Evolutionary conservation across 2,329 filamentous ascomycete species (phyloP).

Genomic region (Colletotrichum graminicola): DNA sequence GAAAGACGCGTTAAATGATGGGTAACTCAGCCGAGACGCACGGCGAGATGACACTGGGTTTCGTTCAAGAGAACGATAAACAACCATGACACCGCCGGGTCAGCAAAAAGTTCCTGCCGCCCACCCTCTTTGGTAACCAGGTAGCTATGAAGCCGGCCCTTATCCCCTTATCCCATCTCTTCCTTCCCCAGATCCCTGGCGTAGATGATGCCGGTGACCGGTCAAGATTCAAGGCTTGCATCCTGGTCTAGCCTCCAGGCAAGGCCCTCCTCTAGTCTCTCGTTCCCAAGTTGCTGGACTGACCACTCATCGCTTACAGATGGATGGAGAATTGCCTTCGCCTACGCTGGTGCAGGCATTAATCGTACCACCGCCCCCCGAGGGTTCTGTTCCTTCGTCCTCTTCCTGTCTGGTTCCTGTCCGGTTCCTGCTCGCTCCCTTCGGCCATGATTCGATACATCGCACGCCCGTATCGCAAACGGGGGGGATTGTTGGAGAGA

Average conservation of each 20-base stretch:
- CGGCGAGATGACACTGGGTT: not conserved
- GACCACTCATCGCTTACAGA: slow-evolving; percentile 26
- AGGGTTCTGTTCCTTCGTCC: slow-evolving; percentile 8
- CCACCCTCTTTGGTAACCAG: not conserved
- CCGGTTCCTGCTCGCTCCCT: slow-evolving; percentile 5
- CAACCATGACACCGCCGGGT: not conserved
- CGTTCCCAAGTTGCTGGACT: slow-evolving; percentile 40
- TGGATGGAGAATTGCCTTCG: slow-evolving; percentile 31
- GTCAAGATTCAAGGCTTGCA: slow-evolving; percentile 22
- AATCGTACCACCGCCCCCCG: slow-evolving; percentile 35
- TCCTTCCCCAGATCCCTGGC: slow-evolving; percentile 26
- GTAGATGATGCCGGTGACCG: slow-evolving; percentile 29
- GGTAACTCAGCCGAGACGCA: not conserved
- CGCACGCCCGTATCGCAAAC: not conserved
- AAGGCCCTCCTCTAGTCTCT: slow-evolving; percentile 32
- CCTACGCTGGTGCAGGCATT: slow-evolving; percentile 38
- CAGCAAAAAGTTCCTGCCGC: not conserved
- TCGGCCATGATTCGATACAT: not conserved
- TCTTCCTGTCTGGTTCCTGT: not conserved
- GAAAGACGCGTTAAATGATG: not conserved
- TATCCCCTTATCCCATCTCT: not conserved
- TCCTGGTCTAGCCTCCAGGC: slow-evolving; percentile 30
- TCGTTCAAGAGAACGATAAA: not conserved
- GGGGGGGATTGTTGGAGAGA: not conserved
- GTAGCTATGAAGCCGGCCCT: too few species aligned